Evolutionary conservation across 2,329 filamentous ascomycete genomes (phyloP), one percentile per base, ranked within the genome.

Genomic region (Decorospora gaudefroyi): DNA sequence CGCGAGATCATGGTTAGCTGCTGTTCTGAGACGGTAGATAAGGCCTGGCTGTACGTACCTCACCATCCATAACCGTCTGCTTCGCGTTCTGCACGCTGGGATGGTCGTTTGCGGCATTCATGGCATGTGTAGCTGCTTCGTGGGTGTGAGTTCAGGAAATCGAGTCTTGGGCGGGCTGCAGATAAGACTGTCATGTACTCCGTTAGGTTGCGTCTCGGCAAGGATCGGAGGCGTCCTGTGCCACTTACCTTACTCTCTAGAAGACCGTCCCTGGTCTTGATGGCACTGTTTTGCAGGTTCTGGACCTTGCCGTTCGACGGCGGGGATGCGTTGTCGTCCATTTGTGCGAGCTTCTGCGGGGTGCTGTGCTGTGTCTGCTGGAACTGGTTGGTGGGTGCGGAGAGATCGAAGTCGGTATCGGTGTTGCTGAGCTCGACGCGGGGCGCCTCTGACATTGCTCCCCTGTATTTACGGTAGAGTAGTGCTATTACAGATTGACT

Each of bases 61-160:
- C 59, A 73, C 71, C 76, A 59, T 76, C 73, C 56, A 67, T 62
- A 58, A 78, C 57, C 16, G 65, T 64, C 49, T 70, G 59, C 62
- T 66, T 70, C 32, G 72, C 51, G 54, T 69, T 74, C 64, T 80
- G 76, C 40, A 76, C 74, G 25, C 74, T 66, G 46, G 76, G 74
- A 60, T 77, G 75, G 64, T 78, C 77, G 49, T 69, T 57, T 49
- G 78, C 72, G 49, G 72, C 67, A 57, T 73, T 70, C 68, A 76
- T 74, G 48, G 77, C 72, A 55, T 70, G 66, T 52, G 73, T 68
- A 53, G 76, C 74, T 62, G 74, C 78, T 80, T 41, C 54, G 56
- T 42, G 62, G 58, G 49, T 60, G 62, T 68, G 49, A 68, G 64
- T 52, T 49, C 27, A 44, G 40, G 51, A 55, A 55, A 51, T 42